Conservation (phyloP, 371 early-diverging fungal genomes). For the Rhizopus sp. region DNA sequence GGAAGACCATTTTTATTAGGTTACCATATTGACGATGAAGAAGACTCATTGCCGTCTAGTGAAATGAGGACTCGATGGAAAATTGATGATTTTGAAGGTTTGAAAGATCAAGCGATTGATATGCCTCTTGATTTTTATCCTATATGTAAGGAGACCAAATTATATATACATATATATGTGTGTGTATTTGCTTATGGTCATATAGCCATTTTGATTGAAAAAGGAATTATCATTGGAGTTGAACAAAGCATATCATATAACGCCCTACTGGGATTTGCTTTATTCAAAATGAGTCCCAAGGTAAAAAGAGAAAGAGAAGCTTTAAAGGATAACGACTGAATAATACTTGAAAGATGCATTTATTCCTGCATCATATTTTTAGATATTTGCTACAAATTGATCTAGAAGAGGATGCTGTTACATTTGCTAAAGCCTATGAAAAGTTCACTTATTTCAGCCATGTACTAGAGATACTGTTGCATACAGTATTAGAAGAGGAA, state of each 20-base stretch:
- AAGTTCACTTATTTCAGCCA: slow-evolving; percentile 80
- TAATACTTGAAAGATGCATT: slow-evolving; percentile 62
- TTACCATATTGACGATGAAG: slow-evolving; percentile 35
- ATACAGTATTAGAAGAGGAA: slow-evolving; percentile 82
- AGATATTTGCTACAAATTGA: slow-evolving; percentile 59
- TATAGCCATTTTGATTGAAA: slow-evolving; percentile 71
- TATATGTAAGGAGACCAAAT: slow-evolving; percentile 53
- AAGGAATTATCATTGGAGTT: slow-evolving; percentile 80
- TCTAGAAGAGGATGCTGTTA: slow-evolving; percentile 58
- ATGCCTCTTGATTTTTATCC: slow-evolving; percentile 83
- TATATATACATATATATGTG: background rate
- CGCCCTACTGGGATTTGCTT: slow-evolving; percentile 57
- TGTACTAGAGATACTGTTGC: slow-evolving; percentile 82
- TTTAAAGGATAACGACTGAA: background rate
- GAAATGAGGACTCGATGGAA: slow-evolving; percentile 40
- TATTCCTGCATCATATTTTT: slow-evolving; percentile 76
- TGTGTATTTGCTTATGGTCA: background rate
- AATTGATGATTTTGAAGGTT: slow-evolving; percentile 34
- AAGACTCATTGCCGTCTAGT: slow-evolving; percentile 28
- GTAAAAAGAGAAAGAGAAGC: slow-evolving; percentile 30
- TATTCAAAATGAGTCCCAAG: slow-evolving; percentile 72
- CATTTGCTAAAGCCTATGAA: slow-evolving; percentile 69
- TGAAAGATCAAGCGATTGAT: slow-evolving; percentile 39
- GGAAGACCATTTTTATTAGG: slow-evolving; percentile 46
- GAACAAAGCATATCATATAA: slow-evolving; percentile 67